Conservation (phyloP, 768 basidiomycete genomes). For the Phlebiopsis flavidoalba region DNA sequence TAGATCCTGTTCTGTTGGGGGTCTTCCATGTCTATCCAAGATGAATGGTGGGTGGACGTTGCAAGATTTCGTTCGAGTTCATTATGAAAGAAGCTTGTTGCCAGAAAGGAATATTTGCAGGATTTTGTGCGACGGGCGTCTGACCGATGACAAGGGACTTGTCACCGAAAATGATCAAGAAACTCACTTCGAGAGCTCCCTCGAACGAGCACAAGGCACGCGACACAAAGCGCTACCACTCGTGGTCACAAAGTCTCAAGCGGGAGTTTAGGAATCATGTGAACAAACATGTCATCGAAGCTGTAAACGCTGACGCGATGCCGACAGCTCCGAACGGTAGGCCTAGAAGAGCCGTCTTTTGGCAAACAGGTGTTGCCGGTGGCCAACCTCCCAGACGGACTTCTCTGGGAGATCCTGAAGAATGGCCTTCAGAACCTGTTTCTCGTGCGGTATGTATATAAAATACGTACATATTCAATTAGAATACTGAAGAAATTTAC, state of each 20-base stretch:
- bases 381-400: constrained; percentile 67
- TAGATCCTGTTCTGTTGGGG: constrained; percentile 49
- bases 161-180: neutral
- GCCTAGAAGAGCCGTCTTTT: constrained; percentile 53
- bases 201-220: neutral
- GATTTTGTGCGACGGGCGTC: neutral
- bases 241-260: neutral
- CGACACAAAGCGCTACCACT: neutral
- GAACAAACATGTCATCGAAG: constrained; percentile 29
- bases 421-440: constrained; percentile 82
- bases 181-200: neutral
- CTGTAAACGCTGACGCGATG: constrained; percentile 51
- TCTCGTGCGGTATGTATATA: constrained; percentile 57
- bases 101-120: neutral
- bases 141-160: neutral
- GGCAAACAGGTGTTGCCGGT: constrained; percentile 77
- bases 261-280: neutral
- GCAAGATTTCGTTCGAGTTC: neutral
- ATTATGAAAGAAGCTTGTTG: neutral
- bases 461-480: constrained; percentile 5
- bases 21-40: constrained; percentile 18
- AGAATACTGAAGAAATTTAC: neutral
- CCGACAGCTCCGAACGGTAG: constrained; percentile 51
- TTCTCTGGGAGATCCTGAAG: constrained; percentile 58
- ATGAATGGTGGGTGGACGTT: neutral